Conservation (phyloP, 805 yeast genomes). For the Candida xiaguanensis region DNA sequence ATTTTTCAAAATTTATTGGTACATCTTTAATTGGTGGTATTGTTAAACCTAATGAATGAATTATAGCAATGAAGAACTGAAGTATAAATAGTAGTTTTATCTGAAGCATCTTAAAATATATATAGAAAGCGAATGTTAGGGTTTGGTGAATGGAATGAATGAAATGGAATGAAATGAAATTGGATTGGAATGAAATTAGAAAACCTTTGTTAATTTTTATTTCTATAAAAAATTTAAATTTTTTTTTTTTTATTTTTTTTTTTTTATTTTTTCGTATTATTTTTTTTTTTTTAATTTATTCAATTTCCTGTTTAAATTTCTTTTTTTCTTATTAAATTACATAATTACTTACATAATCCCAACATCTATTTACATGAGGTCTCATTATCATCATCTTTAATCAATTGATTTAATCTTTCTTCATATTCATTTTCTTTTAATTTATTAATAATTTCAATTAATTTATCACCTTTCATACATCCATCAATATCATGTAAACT, state of each 20-base stretch:
- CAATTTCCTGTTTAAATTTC: too few species aligned
- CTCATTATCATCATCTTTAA: too few species aligned
- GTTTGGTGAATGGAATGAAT: too few species aligned
- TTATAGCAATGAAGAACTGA: background rate
- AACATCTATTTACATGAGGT: too few species aligned
- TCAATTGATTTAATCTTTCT: slow-evolving; percentile 20
- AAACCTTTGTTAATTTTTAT: background rate
- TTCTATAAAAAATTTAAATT: background rate
- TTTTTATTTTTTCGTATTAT: background rate
- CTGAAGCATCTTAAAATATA: background rate
- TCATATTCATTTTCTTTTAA: slow-evolving; percentile 38
- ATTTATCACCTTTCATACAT: slow-evolving; percentile 34
- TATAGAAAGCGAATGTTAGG: background rate
- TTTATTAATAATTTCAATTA: slow-evolving; percentile 33
- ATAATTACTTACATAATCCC: too few species aligned
- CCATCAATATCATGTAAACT: slow-evolving; percentile 67
- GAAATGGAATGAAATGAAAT: too few species aligned
- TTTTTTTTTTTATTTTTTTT: background rate
- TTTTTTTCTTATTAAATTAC: too few species aligned
- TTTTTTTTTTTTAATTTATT: background rate
- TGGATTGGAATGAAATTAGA: too few species aligned
- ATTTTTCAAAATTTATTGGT: slow-evolving; percentile 17
- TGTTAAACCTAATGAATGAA: slow-evolving; percentile 22
- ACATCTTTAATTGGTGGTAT: slow-evolving; percentile 33
- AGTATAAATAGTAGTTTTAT: background rate